Conservation (phyloP, 352 stramenopile genomes). For the Phytophthora melonis region DNA sequence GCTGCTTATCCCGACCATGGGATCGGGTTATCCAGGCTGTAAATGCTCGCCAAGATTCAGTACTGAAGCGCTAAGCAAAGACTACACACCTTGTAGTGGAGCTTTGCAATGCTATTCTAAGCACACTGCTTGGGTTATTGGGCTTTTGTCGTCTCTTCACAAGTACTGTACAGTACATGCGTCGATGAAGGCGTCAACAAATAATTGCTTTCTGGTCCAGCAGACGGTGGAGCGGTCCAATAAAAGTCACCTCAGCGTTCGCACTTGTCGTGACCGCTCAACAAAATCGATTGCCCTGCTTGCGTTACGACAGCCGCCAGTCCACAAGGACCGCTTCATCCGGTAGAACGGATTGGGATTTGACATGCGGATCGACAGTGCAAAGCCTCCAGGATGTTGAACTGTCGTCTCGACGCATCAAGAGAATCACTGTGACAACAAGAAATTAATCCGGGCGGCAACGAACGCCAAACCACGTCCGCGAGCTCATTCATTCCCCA, state of each 20-base stretch:
- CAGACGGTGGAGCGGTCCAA: background rate
- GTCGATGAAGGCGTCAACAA: background rate
- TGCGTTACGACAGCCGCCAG: background rate
- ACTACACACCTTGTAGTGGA: too few species aligned
- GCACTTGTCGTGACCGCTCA: background rate
- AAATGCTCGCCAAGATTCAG: too few species aligned
- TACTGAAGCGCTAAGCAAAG: too few species aligned
- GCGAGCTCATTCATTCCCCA: conserved; percentile 17
- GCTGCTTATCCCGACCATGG: background rate
- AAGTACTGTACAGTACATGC: too few species aligned
- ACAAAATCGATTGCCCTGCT: background rate
- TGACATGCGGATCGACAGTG: conserved; percentile 16
- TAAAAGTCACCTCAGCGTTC: background rate
- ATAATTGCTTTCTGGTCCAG: background rate
- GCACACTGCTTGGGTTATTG: background rate
- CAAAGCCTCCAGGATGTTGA: background rate
- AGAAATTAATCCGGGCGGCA: background rate
- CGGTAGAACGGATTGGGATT: conserved; percentile 23
- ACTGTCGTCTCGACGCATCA: background rate
- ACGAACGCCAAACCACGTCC: too few species aligned
- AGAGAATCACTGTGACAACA: background rate
- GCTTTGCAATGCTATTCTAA: background rate
- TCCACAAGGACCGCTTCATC: conserved; percentile 22
- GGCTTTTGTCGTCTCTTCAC: too few species aligned
- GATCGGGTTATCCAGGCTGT: too few species aligned